Base-by-base conservation (phyloP, 768 basidiomycete genomes). In the Termitomyces heimii region DNA sequence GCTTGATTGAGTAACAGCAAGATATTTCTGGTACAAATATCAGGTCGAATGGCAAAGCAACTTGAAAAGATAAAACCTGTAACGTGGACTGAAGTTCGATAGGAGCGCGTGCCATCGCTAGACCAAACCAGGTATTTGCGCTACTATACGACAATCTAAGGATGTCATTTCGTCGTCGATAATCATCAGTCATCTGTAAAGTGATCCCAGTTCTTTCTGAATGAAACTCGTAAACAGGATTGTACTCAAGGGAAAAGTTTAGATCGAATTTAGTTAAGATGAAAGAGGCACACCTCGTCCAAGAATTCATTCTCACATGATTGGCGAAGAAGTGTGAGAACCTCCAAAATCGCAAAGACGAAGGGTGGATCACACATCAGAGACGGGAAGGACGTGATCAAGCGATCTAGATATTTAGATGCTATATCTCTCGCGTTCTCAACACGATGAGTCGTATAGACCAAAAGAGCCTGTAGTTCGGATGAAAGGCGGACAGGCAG, bases 371-470 rank as follows among this genome's bases (percentile, higher is more conserved):
- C 89, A 71, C 96, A 98, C 83, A 97, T 89, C 50, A 99, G 75
- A 14, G 94, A 94, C 2, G 97, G 94, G 71, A 98, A 98, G 1
- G 89, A 92, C 8, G 85, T 88, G 61, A 98, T 86, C 40, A 98
- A 75, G 39, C 85, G 82, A 71, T 93, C 84, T 28, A 98, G 79
- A 67, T 90, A 97, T 70, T 83, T 87, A 42, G 86, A 79, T 1
- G 95, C 91, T 31, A 94, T 78, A 34, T 89, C 88, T 34, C 96
- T 80, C 51, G 88, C 89, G 67, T 89, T 91, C 32, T 82, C 76
- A 57, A 92, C 83, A 29, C 92, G 83, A 70, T 95, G 92, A 3
- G 92, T 92, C 71, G 89, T 88, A 42, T 78, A 77, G 16, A 92
- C 75, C 16, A 98, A 79, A 24, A 98, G 76, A n/a, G 70, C 72